A percentile compares a stretch with the other conserved stretches of the same genome.
phyloP scores from a whole-genome alignment of 805 yeast species.

The Ogataea populi-albae region DNA sequence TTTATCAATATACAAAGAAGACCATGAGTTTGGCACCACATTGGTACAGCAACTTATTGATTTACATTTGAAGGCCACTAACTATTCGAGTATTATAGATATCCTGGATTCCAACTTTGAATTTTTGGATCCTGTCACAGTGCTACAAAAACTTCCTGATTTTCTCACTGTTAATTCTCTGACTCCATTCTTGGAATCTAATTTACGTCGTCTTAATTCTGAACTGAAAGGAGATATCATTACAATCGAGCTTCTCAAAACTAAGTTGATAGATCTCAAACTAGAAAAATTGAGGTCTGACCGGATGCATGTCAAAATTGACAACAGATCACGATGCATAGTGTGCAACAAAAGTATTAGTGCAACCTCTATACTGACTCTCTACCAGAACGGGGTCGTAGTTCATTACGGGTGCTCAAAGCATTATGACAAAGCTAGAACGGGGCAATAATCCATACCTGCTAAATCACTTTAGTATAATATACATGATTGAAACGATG shows the following conservation, averaged over 20 bases:
- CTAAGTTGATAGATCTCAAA: conserved; percentile 47
- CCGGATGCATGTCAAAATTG: conserved; percentile 35
- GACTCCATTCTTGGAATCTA: conserved; percentile 42
- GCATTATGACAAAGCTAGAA: conserved; percentile 4
- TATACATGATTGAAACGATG: too few species aligned
- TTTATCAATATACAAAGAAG: conserved; percentile 39
- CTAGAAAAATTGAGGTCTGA: conserved; percentile 35
- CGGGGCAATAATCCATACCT: neutral
- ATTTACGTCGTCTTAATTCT: conserved; percentile 41
- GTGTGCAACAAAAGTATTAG: conserved; percentile 57
- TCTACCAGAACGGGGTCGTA: conserved; percentile 41
- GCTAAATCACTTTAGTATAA: too few species aligned
- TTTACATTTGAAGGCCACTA: conserved; percentile 27
- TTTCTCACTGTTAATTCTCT: conserved; percentile 43
- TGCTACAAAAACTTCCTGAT: conserved; percentile 52
- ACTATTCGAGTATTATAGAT: conserved; percentile 28
- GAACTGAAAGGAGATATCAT: conserved; percentile 40
- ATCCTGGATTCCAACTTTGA: conserved; percentile 23
- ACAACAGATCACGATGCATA: conserved; percentile 52
- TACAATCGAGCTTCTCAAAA: conserved; percentile 49
- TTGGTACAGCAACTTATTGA: conserved; percentile 52
- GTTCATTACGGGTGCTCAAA: conserved; percentile 57
- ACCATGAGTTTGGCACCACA: conserved; percentile 38
- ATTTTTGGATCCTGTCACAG: conserved; percentile 29
- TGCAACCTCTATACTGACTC: conserved; percentile 42